Percentiles rank a stretch among this genome's conserved stretches.
These are phyloP conservation scores for Blumeriella jaapii DNA, from an alignment of 2,329 filamentous ascomycete species.

Conservation along the genomic window DNA sequence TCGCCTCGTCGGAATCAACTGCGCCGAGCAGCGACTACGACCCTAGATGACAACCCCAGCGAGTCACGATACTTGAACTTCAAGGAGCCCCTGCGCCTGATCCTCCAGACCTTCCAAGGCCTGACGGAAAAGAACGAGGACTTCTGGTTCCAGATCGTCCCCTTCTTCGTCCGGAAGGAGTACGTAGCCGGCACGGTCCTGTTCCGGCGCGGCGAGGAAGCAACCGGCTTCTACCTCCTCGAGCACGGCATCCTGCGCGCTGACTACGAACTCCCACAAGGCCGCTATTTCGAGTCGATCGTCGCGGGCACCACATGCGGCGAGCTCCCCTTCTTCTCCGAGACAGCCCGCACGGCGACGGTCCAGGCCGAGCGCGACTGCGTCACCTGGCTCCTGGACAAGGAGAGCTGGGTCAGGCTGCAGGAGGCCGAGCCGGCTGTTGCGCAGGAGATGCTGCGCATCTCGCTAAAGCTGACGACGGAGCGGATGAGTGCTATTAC, in stretches of 20 bases:
- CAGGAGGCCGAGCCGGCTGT: conserved; percentile 65
- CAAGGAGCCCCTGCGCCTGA: conserved; percentile 78
- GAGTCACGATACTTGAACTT: conserved; percentile 70
- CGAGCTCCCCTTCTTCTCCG: conserved; percentile 90
- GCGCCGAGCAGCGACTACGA: conserved; percentile 64
- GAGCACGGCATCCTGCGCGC: conserved; percentile 81
- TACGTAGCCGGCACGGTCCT: conserved; percentile 60
- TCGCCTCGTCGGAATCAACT: conserved; percentile 75
- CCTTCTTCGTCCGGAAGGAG: conserved; percentile 63
- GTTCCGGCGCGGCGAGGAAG: conserved; percentile 64
- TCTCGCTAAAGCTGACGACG: conserved; percentile 86
- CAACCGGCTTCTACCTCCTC: conserved; percentile 80
- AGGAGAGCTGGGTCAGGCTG: conserved; percentile 58
- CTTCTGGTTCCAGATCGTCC: conserved; percentile 77
- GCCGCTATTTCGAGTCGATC: conserved; percentile 80
- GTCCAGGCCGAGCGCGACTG: conserved; percentile 73
- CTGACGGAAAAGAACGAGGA: conserved; percentile 80
- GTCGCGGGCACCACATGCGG: conserved; percentile 91
- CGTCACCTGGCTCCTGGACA: conserved; percentile 71
- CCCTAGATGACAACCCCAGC: conserved; percentile 52
- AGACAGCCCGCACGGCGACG: conserved; percentile 77
- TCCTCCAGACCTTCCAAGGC: conserved; percentile 91
- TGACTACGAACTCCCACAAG: conserved; percentile 86
- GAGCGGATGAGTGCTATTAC: conserved; percentile 77
- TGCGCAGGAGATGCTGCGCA: conserved; percentile 70